These are phyloP conservation scores for Geranium incanum DNA, from an alignment of 441 rosid genomes.

Conservation along the genomic window DNA sequence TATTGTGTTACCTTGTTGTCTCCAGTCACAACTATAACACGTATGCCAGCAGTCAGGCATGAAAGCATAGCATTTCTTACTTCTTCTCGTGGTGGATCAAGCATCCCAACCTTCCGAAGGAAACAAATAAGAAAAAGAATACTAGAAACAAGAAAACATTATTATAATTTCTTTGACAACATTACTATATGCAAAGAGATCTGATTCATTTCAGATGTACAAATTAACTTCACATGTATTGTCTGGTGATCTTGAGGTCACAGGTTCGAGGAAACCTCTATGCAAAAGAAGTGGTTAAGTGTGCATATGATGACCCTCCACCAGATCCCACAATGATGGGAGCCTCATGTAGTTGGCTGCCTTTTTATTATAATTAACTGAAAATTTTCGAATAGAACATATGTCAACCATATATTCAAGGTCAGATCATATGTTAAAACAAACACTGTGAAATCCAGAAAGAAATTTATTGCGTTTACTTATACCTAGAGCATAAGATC, in stretches of 20 bases:
- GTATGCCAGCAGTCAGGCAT: slow-evolving; percentile 98
- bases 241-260: not conserved
- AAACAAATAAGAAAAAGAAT: slow-evolving; percentile 12
- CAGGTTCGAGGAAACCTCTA: not conserved
- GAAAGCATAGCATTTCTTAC: slow-evolving; percentile 92
- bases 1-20: slow-evolving; percentile 76
- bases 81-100: slow-evolving; percentile 98
- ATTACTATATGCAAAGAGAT: not conserved
- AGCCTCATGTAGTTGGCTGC: not conserved
- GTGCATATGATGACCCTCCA: not conserved
- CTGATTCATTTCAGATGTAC: not conserved
- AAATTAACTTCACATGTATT: not conserved
- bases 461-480: not conserved
- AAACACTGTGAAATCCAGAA: not conserved
- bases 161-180: not conserved
- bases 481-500: not conserved
- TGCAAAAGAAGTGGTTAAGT: not conserved
- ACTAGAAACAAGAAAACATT: slow-evolving; percentile 4
- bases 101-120: slow-evolving; percentile 81
- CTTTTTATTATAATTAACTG: not conserved
- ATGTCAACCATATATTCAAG: not conserved
- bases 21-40: slow-evolving; percentile 98
- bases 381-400: not conserved
- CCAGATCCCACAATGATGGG: not conserved
- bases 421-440: not conserved